These are phyloP conservation scores for Balamuthia mandrillaris DNA, from an alignment of 208 protist genomes.

Conservation along the genomic window DNA sequence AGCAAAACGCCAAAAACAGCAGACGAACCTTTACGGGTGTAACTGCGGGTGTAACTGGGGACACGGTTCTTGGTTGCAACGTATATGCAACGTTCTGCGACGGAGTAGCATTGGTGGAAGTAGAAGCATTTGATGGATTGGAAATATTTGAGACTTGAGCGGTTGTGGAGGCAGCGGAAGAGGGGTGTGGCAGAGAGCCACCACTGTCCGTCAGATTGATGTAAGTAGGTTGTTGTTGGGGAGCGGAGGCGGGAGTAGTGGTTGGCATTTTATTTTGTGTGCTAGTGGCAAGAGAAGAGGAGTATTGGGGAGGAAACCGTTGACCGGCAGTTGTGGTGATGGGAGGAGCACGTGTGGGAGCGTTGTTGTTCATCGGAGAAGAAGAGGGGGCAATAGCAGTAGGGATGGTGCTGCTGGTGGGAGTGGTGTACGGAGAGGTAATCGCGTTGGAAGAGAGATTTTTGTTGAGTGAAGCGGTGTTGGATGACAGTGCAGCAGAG, in stretches of 20 bases:
- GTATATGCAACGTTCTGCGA: background rate
- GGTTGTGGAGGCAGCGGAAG: background rate
- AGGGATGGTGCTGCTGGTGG: no score
- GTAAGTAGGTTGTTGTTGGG: background rate
- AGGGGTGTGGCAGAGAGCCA: background rate
- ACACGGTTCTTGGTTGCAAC: no score
- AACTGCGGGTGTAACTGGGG: background rate
- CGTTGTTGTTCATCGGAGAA: background rate
- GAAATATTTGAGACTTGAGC: no score
- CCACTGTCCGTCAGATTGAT: conserved; percentile 12
- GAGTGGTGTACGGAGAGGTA: no score
- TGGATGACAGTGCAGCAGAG: no score
- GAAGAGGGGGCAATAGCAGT: background rate
- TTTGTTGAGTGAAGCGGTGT: no score
- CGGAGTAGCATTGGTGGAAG: background rate
- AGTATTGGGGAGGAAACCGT: background rate
- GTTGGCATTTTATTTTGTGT: background rate
- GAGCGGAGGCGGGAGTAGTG: background rate
- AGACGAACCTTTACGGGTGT: background rate
- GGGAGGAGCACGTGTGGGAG: background rate
- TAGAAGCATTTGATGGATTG: no score
- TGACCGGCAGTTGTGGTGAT: background rate
- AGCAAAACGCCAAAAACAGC: background rate
- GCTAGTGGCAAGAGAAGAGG: background rate
- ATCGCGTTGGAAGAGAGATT: no score